Evolutionary conservation across 2,329 filamentous ascomycete genomes (phyloP).

Genomic region (Emergomyces africanus): DNA sequence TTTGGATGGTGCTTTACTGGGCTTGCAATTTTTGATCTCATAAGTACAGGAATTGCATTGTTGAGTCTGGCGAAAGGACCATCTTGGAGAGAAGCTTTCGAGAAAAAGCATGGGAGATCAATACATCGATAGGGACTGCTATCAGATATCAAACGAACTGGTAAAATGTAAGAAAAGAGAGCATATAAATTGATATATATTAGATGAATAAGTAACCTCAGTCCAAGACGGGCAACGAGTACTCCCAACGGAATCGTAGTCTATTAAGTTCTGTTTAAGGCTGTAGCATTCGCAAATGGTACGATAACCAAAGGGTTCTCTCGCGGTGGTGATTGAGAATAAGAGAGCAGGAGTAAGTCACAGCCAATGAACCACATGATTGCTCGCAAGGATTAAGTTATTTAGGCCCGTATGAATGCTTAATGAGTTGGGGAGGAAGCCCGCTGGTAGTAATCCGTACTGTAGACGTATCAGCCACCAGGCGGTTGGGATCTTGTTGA

Average conservation of each 20-base stretch:
- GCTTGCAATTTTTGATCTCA: not conserved
- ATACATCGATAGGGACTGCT: not conserved
- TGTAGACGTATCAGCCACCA: not conserved
- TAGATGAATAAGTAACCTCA: not conserved
- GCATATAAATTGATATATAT: not conserved
- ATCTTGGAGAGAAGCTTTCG: not conserved
- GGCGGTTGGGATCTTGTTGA: not conserved
- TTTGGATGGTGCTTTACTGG: conserved; percentile 5
- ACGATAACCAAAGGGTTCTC: not conserved
- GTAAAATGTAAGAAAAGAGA: not conserved
- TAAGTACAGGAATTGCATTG: not conserved
- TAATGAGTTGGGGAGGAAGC: not conserved
- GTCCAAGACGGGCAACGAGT: not conserved
- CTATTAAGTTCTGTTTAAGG: not conserved
- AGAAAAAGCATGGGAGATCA: not conserved
- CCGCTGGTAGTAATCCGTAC: not conserved
- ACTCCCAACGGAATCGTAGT: not conserved
- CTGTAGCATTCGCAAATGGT: not conserved
- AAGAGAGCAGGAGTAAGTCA: not conserved
- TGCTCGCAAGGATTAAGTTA: not conserved
- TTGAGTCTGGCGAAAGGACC: not conserved
- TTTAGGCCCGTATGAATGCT: not conserved
- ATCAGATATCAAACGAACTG: not conserved
- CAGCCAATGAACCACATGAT: not conserved
- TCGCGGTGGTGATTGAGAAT: not conserved